These are phyloP conservation scores for Solanum hybrid DNA, from an alignment of 305 asterid species.

Conservation along the genomic window DNA sequence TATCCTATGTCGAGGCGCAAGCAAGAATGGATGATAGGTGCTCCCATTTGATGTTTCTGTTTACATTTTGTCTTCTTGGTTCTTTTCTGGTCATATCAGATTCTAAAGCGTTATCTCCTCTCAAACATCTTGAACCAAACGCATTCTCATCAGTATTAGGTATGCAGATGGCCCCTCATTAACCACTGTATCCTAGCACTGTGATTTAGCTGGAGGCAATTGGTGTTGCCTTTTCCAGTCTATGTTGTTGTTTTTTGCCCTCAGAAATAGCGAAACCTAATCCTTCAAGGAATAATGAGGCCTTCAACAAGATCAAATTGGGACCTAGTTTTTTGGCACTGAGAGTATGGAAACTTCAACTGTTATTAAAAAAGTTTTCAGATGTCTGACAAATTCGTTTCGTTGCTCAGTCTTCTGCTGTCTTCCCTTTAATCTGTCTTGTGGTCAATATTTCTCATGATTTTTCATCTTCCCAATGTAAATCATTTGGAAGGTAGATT, in stretches of 20 bases:
- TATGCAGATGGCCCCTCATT: background rate
- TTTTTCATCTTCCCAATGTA: background rate
- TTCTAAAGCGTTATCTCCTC: background rate
- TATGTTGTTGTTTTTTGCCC: background rate
- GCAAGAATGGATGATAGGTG: slow-evolving; percentile 99
- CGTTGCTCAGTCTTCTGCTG: background rate
- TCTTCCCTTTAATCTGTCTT: background rate
- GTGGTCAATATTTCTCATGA: background rate
- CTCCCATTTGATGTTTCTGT: slow-evolving; percentile 9
- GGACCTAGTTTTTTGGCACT: background rate
- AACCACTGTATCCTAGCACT: background rate
- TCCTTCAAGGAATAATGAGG: background rate
- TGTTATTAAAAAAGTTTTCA: background rate
- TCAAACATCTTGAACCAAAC: background rate
- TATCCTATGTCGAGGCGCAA: slow-evolving; percentile 98
- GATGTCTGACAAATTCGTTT: background rate
- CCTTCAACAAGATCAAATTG: background rate
- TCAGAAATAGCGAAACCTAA: background rate
- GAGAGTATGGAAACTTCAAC: background rate
- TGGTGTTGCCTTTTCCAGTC: background rate
- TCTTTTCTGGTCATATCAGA: background rate
- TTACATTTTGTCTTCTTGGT: background rate
- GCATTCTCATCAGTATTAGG: background rate
- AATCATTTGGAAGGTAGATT: background rate
- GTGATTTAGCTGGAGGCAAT: background rate